Evolutionary conservation across 2,329 filamentous ascomycete species (phyloP), one percentile per base, ranked within the genome.

Genomic region (Aureobasidium namibiae): DNA sequence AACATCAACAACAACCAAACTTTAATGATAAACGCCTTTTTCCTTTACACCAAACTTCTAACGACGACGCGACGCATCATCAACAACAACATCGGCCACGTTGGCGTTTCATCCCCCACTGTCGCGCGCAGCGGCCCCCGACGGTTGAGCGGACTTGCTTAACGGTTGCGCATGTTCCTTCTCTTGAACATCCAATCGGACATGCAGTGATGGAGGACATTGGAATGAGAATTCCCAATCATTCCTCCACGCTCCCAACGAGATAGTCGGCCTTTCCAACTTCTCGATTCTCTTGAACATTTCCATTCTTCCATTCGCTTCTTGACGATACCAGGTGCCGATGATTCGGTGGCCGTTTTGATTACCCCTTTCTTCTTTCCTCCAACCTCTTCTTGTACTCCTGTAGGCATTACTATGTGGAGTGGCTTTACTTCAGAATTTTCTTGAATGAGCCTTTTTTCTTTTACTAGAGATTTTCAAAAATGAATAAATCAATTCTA

Each of bases 21-120:
- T 48, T 31, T 57, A 57, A 57, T 57, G 54, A 57, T 57, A 41
- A 57, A 57, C 54, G 42, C 54, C 41, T 31, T 57, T 48, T 57
- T 42, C 52, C 26, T 44, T 45, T 45, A 29, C 18, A 34, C 24
- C 18, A 54, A 54, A 54, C n/a, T 56, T 56, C 26, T 36, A 31
- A 21, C 26, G 42, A 57, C 31, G 54, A 57, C 54, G 54, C 54
- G 42, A 46, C 42, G 54, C 54, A 57, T 36, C 49, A 45, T 24
- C 41, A 48, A 48, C 54, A 57, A 46, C 41, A 56, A n/a, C n/a
- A n/a, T n/a, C n/a, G n/a, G 39, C 52, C 29, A 44, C 52, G 52
- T 56, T 56, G 38, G 52, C 52, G 52, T 57, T 57, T 57, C 54
- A 48, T 53, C 42, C 41, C 53, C 39, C 39, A 56, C 52, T 45